Evolutionary conservation across 2,329 filamentous ascomycete genomes (phyloP).

Genomic region (Rhynchosporium graminicola): DNA sequence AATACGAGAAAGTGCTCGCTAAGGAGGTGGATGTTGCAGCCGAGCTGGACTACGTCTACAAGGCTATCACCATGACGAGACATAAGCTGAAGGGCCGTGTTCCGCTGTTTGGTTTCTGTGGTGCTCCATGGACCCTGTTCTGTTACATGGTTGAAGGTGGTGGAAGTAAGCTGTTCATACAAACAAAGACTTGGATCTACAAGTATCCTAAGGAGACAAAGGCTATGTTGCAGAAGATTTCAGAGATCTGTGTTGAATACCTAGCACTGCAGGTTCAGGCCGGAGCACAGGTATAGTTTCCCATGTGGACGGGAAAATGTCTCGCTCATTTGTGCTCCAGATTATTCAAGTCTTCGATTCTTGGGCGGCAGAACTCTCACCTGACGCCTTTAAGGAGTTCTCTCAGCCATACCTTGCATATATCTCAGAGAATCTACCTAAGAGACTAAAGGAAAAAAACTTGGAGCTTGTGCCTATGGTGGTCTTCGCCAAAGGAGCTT

Average conservation of each 20-base stretch:
- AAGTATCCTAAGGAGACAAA: constrained; percentile 80
- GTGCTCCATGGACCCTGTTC: constrained; percentile 92
- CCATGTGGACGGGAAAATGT: not conserved
- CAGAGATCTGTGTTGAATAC: constrained; percentile 93
- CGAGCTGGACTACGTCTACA: constrained; percentile 92
- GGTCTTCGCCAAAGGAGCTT: constrained; percentile 96
- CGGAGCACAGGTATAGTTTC: constrained; percentile 72
- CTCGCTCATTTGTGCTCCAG: constrained; percentile 14
- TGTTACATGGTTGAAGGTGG: constrained; percentile 99
- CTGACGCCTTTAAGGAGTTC: constrained; percentile 79
- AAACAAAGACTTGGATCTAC: constrained; percentile 97
- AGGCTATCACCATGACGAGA: constrained; percentile 88
- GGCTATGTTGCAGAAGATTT: constrained; percentile 83
- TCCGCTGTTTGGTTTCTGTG: constrained; percentile 93
- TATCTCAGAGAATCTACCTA: constrained; percentile 80
- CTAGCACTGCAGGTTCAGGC: constrained; percentile 89
- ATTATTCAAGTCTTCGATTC: constrained; percentile 96
- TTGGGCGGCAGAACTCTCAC: constrained; percentile 93
- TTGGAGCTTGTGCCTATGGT: constrained; percentile 90
- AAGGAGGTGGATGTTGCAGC: constrained; percentile 80
- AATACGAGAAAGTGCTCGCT: constrained; percentile 77
- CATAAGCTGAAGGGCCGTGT: constrained; percentile 86
- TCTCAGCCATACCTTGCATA: constrained; percentile 82
- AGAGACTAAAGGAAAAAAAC: constrained; percentile 70
- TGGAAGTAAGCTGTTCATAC: constrained; percentile 90